Base-by-base conservation (phyloP, 768 basidiomycete genomes). In the Glaciozyma martinii region DNA sequence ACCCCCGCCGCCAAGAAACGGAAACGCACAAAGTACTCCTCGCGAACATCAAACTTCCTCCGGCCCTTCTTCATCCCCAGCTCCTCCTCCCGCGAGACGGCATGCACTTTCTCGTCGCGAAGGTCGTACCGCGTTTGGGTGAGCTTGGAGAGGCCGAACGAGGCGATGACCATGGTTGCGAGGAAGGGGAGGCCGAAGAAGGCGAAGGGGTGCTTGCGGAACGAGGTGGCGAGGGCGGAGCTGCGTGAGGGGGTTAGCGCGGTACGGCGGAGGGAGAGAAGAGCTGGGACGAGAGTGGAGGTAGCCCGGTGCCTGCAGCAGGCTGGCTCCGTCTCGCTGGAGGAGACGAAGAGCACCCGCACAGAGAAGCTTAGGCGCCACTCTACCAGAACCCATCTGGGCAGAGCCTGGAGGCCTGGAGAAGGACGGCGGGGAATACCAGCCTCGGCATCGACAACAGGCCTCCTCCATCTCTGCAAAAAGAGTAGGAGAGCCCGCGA, bases 41-140 rank as follows among this genome's bases (percentile, higher is more conserved):
- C 94, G 60, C 90, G 80, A 23, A 95, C 88, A 76, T 98, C 93
- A 64, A 95, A 85, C 79, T 84, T 87, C 78, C 86, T 87, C 77
- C 86, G 81, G 61, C 79, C 78, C 74, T 81, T 83, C 67, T 85
- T 81, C 71, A 92, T 78, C 15, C 84, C 82, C 27, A 93, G 80
- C 67, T 89, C 86, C 70, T 92, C 84, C 74, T 91, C 86, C 67
- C 84, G 85, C 46, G 84, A 82, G 43, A 95, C 86, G 78, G 84
- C 82, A 70, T 84, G 82, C 32, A 89, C 82, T 75, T 85, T 88
- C 77, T 86, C 83, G 74, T 88, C 85, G 37, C 93, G 87, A 66
- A 89, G 76, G 75, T 97, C 93, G 74, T 97, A 97, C 32, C 89
- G 81, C 33, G 89, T 93, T 76, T 91, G 89, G 0, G 92, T 92